Percentiles rank a stretch among this genome's conserved stretches.
Conservation (phyloP, 768 basidiomycete species). For the Tricholoma terreum region DNA sequence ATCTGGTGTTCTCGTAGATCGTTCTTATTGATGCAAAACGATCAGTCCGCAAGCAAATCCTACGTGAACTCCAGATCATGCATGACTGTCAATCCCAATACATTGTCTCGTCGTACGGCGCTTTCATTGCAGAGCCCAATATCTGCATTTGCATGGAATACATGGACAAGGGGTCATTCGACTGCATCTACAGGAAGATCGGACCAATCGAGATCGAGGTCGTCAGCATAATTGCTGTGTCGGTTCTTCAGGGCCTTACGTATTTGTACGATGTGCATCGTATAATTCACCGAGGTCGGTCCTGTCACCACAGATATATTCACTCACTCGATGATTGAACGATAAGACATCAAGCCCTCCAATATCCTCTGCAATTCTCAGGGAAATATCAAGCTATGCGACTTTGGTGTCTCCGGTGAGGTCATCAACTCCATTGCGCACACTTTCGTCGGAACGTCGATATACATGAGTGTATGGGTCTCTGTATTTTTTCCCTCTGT, state of each 20-base stretch:
- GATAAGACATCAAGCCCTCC: slow-evolving; percentile 99
- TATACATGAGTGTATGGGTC: slow-evolving; percentile 97
- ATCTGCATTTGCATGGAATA: slow-evolving; percentile 99
- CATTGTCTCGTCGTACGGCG: slow-evolving; percentile 97
- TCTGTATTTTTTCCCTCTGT: slow-evolving; percentile 3
- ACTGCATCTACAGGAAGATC: slow-evolving; percentile 91
- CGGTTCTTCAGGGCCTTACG: slow-evolving; percentile 92
- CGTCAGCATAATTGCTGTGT: slow-evolving; percentile 91
- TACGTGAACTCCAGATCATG: slow-evolving; percentile 98
- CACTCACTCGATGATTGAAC: neutral
- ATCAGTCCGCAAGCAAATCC: slow-evolving; percentile 92
- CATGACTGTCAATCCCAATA: slow-evolving; percentile 90
- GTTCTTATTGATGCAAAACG: slow-evolving; percentile 98
- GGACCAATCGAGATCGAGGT: slow-evolving; percentile 90
- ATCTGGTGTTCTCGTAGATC: slow-evolving; percentile 49
- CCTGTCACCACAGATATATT: neutral
- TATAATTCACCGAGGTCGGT: slow-evolving; percentile 95
- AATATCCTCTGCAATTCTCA: slow-evolving; percentile 94
- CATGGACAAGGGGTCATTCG: slow-evolving; percentile 91
- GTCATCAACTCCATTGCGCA: slow-evolving; percentile 98
- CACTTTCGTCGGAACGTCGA: slow-evolving; percentile 97
- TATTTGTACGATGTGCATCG: slow-evolving; percentile 97
- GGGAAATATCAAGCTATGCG: slow-evolving; percentile 98
- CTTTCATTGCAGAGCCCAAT: slow-evolving; percentile 94
- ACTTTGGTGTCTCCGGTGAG: slow-evolving; percentile 98